Evolutionary conservation across 192 early-diverging fungal species (phyloP).

Genomic region (Linnemannia elongata): DNA sequence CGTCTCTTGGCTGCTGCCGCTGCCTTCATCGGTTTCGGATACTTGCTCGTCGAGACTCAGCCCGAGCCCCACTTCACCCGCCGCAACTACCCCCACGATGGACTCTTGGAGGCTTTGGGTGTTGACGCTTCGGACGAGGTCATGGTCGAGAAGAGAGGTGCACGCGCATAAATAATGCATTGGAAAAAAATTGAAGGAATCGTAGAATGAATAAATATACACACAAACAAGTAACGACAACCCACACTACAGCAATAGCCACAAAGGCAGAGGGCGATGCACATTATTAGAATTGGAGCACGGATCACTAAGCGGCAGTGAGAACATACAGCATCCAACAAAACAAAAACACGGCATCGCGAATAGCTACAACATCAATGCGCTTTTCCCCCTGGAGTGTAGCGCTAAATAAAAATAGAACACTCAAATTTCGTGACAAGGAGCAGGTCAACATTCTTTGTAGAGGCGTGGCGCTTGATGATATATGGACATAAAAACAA

Average conservation of each 20-base stretch:
- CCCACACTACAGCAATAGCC: neutral
- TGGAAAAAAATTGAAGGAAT: neutral
- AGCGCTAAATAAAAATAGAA: neutral
- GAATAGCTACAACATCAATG: neutral
- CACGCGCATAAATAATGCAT: constrained; percentile 24
- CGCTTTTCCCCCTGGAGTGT: neutral
- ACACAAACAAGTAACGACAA: constrained; percentile 3
- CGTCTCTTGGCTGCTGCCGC: constrained; percentile 67
- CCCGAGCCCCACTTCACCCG: constrained; percentile 71
- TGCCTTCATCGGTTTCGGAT: constrained; percentile 67
- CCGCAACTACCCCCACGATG: constrained; percentile 75
- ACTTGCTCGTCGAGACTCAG: constrained; percentile 64
- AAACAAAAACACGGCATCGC: neutral
- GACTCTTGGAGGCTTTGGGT: constrained; percentile 76
- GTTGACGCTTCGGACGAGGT: constrained; percentile 59
- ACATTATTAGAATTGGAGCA: neutral
- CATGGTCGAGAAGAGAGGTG: constrained; percentile 56
- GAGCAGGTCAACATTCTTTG: too few relatives aligned
- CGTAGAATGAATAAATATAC: constrained; percentile 2
- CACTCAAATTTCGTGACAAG: neutral
- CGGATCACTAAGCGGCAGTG: neutral
- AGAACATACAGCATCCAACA: neutral
- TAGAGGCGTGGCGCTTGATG: too few relatives aligned
- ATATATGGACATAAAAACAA: neutral
- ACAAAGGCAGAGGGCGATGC: neutral